A percentile compares a stretch with the other conserved stretches of the same genome.
phyloP scores from a whole-genome alignment of 768 basidiomycete species.

The Termitomyces sp. region DNA sequence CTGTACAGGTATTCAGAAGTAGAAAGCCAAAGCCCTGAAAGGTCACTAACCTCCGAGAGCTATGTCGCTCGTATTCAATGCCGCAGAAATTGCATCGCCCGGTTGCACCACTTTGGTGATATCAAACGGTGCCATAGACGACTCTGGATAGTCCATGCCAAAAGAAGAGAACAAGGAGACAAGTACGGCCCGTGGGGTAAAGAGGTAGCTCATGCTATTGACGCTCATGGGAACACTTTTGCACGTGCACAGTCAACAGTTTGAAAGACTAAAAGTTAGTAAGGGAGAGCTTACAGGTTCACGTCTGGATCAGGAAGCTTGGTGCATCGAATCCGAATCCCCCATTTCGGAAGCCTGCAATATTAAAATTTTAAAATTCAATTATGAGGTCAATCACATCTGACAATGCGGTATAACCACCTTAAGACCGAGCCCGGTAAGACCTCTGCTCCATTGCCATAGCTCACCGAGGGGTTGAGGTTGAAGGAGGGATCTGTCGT shows the following conservation, averaged over 20 bases:
- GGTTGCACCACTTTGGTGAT: slow-evolving; percentile 17
- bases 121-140: slow-evolving; percentile 21
- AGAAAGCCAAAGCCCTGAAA: neutral
- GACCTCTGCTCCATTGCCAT: slow-evolving; percentile 10
- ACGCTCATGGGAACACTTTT: slow-evolving; percentile 24
- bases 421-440: slow-evolving; percentile 29
- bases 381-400: neutral
- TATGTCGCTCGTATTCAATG: slow-evolving; percentile 23
- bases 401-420: slow-evolving; percentile 15
- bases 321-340: slow-evolving; percentile 35
- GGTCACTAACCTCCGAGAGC: slow-evolving; percentile 24
- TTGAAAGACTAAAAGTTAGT: neutral
- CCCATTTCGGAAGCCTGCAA: slow-evolving; percentile 38
- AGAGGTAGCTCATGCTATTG: slow-evolving; percentile 31
- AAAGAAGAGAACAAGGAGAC: slow-evolving; percentile 32
- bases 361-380: neutral
- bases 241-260: too few species aligned
- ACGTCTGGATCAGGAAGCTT: slow-evolving; percentile 27
- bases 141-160: slow-evolving; percentile 27
- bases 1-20: slow-evolving; percentile 17
- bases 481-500: slow-evolving; percentile 21
- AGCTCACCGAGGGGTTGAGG: neutral
- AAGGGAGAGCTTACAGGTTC: slow-evolving; percentile 30
- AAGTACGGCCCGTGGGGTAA: slow-evolving; percentile 33
- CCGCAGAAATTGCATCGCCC: slow-evolving; percentile 27